Evolutionary conservation across 2,329 filamentous ascomycete genomes (phyloP), one percentile per base, ranked within the genome.

Genomic region (Bipolaris victoriae): DNA sequence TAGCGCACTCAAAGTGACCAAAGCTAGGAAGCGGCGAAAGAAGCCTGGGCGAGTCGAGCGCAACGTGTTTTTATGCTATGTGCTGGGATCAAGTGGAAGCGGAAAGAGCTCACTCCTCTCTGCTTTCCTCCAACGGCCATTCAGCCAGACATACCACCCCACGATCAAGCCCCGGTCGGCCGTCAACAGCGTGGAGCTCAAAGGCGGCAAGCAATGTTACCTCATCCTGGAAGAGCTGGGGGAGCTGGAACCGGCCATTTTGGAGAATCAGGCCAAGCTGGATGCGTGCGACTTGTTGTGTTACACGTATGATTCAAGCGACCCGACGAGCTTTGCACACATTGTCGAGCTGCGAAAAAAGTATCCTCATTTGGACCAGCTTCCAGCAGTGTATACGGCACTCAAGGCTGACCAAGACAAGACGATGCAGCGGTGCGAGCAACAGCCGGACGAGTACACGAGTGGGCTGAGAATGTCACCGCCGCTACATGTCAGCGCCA

Each of bases 331-430:
- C 3, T 99, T 99, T 76, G 88, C 90, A 1, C 93, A 98, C 71
- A 92, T 99, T 51, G 90, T 94, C 36, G 85, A 90, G 16, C 82
- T 97, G 47, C 88, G 93, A 41, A 84, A 86, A 53, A 90, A 88
- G 68, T 90, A 94, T 65, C 88, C 92, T 0, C 89, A 95, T 53
- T 84, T 99, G 2, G 90, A 96, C 73, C 88, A 91, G n/a, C 81
- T 99, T 26, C 95, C 95, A 0, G 89, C 91, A 7, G 89, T 99
- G 7, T 99, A 96, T 74, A 91, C 92, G 1, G 95, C 94, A 0
- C 82, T 98, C 57, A 99, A 99, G 77, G 95, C 95, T 2, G 95
- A 99, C 76, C 87, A 90, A 65, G 95, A 99, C 76, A 96, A 97
- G 76, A 96, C 94, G 3, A 97, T 92, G n/a, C 95, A 99, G 78